phyloP scores from a whole-genome alignment of 495 filamentous ascomycete genomes.

The Penicillium simplicissimum region DNA sequence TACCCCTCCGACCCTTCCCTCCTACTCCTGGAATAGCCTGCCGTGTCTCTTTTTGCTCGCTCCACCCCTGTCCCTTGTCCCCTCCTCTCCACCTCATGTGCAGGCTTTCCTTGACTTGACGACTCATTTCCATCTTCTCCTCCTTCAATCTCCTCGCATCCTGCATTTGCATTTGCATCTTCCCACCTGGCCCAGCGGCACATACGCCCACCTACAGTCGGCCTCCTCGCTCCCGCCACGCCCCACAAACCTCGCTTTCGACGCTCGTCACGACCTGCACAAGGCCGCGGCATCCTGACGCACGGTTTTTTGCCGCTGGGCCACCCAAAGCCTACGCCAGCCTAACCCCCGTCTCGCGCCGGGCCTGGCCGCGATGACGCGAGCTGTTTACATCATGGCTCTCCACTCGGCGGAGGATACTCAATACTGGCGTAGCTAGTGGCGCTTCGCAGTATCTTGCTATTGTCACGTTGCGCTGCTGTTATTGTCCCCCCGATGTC shows the following conservation, averaged over 20 bases:
- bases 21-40: not conserved
- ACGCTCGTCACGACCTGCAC: constrained; percentile 2
- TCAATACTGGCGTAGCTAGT: not conserved
- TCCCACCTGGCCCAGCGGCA: constrained; percentile 8
- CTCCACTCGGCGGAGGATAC: not conserved
- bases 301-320: constrained; percentile 22
- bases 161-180: constrained; percentile 10
- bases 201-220: not conserved
- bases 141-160: not conserved
- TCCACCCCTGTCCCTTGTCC: not conserved
- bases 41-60: not conserved
- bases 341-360: not conserved
- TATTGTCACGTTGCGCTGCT: not conserved
- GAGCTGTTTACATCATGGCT: constrained; percentile 1
- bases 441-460: not conserved
- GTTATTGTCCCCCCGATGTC: not conserved
- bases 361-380: not conserved
- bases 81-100: not conserved
- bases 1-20: not conserved
- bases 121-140: not conserved
- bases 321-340: constrained; percentile 1
- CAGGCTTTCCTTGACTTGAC: not conserved
- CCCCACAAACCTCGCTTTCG: not conserved
- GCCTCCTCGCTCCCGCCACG: not conserved
- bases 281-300: not conserved